phyloP scores from a whole-genome alignment of 2,329 filamentous ascomycete genomes.

The Penicillium occitanis region DNA sequence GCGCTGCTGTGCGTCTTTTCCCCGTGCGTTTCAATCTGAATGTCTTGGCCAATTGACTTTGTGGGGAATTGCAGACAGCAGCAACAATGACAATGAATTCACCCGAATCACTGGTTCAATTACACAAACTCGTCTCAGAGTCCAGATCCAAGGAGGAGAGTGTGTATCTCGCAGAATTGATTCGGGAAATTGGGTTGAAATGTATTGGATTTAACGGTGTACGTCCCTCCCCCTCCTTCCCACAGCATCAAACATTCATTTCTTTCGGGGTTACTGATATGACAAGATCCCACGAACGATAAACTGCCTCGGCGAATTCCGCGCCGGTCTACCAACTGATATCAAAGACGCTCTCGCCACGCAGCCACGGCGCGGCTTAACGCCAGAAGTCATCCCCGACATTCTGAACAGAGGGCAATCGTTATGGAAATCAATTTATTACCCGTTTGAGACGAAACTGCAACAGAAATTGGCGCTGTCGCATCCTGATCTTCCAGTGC shows the following conservation, averaged over 20 bases:
- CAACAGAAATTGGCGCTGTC: constrained; percentile 68
- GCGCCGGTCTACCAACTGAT: constrained; percentile 58
- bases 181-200: constrained; percentile 49
- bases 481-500: constrained; percentile 78
- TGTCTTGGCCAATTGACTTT: too few species aligned
- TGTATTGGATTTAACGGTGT: constrained; percentile 48
- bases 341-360: constrained; percentile 24
- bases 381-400: constrained; percentile 53
- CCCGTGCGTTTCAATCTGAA: too few species aligned
- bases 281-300: constrained; percentile 70
- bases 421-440: constrained; percentile 77
- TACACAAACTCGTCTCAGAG: constrained; percentile 53
- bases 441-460: constrained; percentile 71
- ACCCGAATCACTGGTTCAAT: constrained; percentile 67
- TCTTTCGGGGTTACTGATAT: not conserved
- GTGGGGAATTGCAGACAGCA: constrained; percentile 67
- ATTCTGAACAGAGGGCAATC: constrained; percentile 60
- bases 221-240: not conserved
- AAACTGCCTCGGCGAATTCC: constrained; percentile 75
- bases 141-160: constrained; percentile 29
- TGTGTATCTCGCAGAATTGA: constrained; percentile 40
- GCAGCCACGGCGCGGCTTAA: constrained; percentile 36
- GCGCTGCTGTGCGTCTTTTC: constrained; percentile 64
- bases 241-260: not conserved
- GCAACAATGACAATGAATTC: constrained; percentile 86